Evolutionary conservation across 805 yeast genomes (phyloP).

Genomic region (Candida vaughaniae): DNA sequence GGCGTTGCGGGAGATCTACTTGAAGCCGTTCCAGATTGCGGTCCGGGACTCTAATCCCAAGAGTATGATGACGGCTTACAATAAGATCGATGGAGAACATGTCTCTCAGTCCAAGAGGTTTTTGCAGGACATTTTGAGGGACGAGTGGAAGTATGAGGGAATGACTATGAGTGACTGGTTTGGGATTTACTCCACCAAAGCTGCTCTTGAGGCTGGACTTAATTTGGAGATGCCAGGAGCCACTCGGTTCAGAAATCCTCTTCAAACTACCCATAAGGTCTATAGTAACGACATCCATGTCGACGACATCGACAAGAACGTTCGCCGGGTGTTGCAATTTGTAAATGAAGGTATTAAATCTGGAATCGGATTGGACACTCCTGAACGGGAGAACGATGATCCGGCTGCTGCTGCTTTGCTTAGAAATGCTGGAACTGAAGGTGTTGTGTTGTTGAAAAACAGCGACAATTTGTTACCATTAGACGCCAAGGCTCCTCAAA

Average conservation of each 20-base stretch:
- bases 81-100: conserved; percentile 61
- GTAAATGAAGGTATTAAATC: conserved; percentile 43
- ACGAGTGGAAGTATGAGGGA: conserved; percentile 61
- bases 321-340: conserved; percentile 44
- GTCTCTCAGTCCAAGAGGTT: conserved; percentile 46
- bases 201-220: conserved; percentile 52
- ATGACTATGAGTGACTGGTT: conserved; percentile 63
- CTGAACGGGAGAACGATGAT: conserved; percentile 41
- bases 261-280: conserved; percentile 42
- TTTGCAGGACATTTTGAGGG: conserved; percentile 46
- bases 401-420: conserved; percentile 45
- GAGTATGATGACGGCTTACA: conserved; percentile 62
- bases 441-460: conserved; percentile 58
- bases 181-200: conserved; percentile 51
- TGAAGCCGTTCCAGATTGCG: conserved; percentile 64
- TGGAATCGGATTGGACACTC: conserved; percentile 40
- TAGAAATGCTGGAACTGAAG: conserved; percentile 48
- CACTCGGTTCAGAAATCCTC: conserved; percentile 43
- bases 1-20: conserved; percentile 64
- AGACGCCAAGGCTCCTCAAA: conserved; percentile 18
- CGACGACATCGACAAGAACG: conserved; percentile 48
- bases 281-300: conserved; percentile 38
- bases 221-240: conserved; percentile 73
- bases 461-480: conserved; percentile 49
- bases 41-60: conserved; percentile 51